A percentile compares a stretch with the other conserved stretches of the same genome.
Conservation (phyloP, 2,329 filamentous ascomycete species). For the Aspergillus niger region DNA sequence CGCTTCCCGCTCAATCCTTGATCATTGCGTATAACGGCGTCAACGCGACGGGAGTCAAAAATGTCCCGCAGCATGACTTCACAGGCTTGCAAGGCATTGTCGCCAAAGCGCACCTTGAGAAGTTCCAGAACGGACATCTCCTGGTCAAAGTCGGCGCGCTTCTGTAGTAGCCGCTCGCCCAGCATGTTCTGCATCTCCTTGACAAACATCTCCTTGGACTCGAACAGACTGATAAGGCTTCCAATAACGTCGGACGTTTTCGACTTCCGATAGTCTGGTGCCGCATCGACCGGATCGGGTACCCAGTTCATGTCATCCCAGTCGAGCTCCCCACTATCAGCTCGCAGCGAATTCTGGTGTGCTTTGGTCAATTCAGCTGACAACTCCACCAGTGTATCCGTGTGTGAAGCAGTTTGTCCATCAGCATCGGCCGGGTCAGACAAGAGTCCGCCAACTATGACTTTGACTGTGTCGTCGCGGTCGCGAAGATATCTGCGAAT, state of each 20-base stretch:
- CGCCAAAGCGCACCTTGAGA: constrained; percentile 85
- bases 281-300: constrained; percentile 89
- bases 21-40: constrained; percentile 64
- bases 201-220: constrained; percentile 88
- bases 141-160: constrained; percentile 70
- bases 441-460: constrained; percentile 65
- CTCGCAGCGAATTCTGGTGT: constrained; percentile 44
- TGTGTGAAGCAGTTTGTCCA: constrained; percentile 27
- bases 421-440: constrained; percentile 53
- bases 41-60: constrained; percentile 75
- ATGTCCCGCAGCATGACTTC: constrained; percentile 98
- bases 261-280: constrained; percentile 85
- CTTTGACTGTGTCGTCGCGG: constrained; percentile 66
- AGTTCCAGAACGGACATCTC: constrained; percentile 82
- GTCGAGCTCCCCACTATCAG: constrained; percentile 69
- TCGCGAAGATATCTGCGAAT: constrained; percentile 65
- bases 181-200: constrained; percentile 89
- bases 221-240: constrained; percentile 83
- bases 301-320: constrained; percentile 94
- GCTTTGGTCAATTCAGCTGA: constrained; percentile 54
- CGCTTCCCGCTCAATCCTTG: constrained; percentile 42
- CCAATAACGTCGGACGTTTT: constrained; percentile 90
- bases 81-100: constrained; percentile 82
- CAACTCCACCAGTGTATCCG: constrained; percentile 54
- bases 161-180: constrained; percentile 73